Evolutionary conservation across 75 land plant genomes (phyloP).

Genomic region (Sequoiadendron giganteum): DNA sequence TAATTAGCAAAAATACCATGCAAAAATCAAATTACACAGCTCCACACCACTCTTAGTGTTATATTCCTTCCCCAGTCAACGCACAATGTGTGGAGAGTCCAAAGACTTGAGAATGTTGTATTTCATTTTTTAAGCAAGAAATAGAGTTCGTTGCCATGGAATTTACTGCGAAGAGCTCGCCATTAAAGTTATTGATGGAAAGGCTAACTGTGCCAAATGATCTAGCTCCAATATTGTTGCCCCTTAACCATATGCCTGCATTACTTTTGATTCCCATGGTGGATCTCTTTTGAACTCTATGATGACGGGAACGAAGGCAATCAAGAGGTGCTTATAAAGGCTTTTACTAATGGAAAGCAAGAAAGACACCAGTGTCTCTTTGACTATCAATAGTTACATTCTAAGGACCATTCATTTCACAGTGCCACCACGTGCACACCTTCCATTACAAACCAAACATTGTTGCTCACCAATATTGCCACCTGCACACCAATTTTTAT

Average conservation of each 20-base stretch:
- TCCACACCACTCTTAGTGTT: no score
- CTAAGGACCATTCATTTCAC: no score
- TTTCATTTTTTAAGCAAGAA: neutral
- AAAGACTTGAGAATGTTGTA: no score
- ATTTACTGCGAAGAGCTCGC: constrained; percentile 56
- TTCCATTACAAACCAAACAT: no score
- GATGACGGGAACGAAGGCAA: neutral
- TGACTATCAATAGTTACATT: no score
- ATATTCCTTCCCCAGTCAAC: constrained; percentile 13
- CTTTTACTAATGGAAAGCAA: no score
- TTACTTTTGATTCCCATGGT: neutral
- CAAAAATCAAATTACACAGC: no score
- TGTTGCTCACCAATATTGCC: no score
- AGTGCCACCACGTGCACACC: no score
- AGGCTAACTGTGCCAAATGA: constrained; percentile 43
- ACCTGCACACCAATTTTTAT: no score
- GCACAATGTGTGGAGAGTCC: constrained; percentile 21
- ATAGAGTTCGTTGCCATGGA: constrained; percentile 12
- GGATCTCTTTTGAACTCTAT: neutral
- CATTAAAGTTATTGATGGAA: constrained; percentile 37
- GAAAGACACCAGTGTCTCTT: no score
- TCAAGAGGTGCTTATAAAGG: neutral
- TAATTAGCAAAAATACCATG: no score
- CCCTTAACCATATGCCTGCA: constrained; percentile 31
- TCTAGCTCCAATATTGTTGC: constrained; percentile 39